These are phyloP conservation scores for Pythium phragmitis DNA, from an alignment of 352 stramenopile species.

Conservation along the genomic window DNA sequence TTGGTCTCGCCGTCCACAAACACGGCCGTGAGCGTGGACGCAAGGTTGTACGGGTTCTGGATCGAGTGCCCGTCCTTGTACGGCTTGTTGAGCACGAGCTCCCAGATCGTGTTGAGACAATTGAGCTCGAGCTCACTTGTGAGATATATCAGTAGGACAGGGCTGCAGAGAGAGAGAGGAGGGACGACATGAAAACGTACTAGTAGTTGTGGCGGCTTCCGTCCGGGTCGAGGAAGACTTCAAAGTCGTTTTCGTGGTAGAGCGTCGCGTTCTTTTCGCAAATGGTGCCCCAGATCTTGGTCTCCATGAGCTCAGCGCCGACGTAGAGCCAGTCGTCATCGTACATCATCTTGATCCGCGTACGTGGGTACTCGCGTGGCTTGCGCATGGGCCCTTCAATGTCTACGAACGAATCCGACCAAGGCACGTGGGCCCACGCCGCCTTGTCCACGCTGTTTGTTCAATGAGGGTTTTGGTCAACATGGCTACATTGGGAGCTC, in stretches of 20 bases:
- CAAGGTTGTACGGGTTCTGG: conserved; percentile 71
- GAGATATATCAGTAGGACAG: not conserved
- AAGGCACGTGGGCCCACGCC: conserved; percentile 66
- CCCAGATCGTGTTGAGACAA: conserved; percentile 90
- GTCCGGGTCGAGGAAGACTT: conserved; percentile 91
- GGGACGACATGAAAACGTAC: conserved; percentile 25
- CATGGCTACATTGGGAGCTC: conserved; percentile 13
- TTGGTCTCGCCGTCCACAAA: conserved; percentile 78
- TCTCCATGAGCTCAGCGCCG: conserved; percentile 58
- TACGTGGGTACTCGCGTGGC: conserved; percentile 44
- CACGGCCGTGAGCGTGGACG: conserved; percentile 42
- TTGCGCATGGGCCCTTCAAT: conserved; percentile 60
- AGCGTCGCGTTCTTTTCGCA: conserved; percentile 67
- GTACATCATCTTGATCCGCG: conserved; percentile 83
- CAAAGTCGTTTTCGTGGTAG: conserved; percentile 93
- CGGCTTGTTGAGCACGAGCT: conserved; percentile 84
- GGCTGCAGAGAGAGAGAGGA: not conserved
- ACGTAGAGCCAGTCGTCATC: conserved; percentile 75
- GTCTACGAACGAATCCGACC: conserved; percentile 74
- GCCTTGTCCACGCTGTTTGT: conserved; percentile 53
- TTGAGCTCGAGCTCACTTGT: conserved; percentile 89
- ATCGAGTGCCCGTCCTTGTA: conserved; percentile 88
- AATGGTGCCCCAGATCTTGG: conserved; percentile 77
- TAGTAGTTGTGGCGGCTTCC: conserved; percentile 88
- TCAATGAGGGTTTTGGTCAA: not conserved